Base-by-base conservation (phyloP, 495 filamentous ascomycete species). In the Aspergillus olivimuriae region DNA sequence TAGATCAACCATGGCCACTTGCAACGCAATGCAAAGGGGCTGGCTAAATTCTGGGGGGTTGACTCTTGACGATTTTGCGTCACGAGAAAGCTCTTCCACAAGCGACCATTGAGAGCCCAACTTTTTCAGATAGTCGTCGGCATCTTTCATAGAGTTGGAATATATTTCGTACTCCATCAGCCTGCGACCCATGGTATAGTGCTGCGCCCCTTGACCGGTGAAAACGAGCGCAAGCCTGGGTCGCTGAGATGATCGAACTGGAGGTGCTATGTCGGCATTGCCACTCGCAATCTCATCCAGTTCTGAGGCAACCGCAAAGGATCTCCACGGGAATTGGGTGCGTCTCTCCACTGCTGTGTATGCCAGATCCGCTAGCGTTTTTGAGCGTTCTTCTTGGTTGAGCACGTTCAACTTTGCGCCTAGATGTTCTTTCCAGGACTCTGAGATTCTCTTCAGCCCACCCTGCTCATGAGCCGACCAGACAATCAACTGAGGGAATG, bases 121-220 rank as follows among this genome's bases (percentile, higher is more conserved):
- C 10, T 15, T 18, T 3, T 7, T 3, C 1, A 37, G 2, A 10
- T 5, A 37, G 18, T 17, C 4, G 16, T 37, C 34, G 4, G 34
- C 34, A 4, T 4, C 1, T 21, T 3, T 3, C 17, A 72, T 48
- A 26, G 60, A 62, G 19, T 56, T 20, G 2, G 17, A 19, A 31
- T 68, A 71, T 3, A 55, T 49, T 0, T 48, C 41, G 22, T 56
- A 50, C 2, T 35, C 39, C 32, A 60, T 23, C 3, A 68, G 46
- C 15, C 58, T 48, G 9, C 37, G 34, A 7, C 65, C 65, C 65
- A 68, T 68, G 1, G 43, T 46, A 8, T 52, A 41, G 55, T 59
- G 66, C 23, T 68, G 65, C 9, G 59, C 63, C 18, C 65, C 65
- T 35, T 68, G 65, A 11, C 65, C 65, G 1, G 63, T 68, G 48